Evolutionary conservation across 495 filamentous ascomycete genomes (phyloP).

Genomic region (Jackrogersella multiformis): DNA sequence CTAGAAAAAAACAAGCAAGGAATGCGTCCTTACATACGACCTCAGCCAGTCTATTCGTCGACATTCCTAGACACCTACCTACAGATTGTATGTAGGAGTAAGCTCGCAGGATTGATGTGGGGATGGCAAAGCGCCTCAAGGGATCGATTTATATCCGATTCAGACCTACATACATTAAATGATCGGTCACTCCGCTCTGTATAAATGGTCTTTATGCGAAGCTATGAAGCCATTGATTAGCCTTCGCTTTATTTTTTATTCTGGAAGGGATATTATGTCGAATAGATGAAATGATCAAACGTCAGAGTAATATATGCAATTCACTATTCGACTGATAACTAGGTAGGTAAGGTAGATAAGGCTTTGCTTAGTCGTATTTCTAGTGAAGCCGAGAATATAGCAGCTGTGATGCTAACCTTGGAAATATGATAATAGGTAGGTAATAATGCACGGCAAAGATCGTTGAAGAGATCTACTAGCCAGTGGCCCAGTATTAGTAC

Average conservation of each 20-base stretch:
- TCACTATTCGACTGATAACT: not conserved
- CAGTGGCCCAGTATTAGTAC: too few species aligned
- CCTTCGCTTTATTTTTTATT: not conserved
- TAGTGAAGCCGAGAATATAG: not conserved
- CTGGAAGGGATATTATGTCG: not conserved
- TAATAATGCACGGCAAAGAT: too few species aligned
- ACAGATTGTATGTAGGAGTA: not conserved
- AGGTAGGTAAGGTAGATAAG: not conserved
- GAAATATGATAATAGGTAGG: too few species aligned
- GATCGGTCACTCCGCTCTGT: not conserved
- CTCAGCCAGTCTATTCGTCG: too few species aligned
- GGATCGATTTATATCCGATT: not conserved
- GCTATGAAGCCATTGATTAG: not conserved
- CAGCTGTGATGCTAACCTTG: too few species aligned
- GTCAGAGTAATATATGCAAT: not conserved
- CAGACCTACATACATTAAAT: not conserved
- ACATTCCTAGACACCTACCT: constrained; percentile 1
- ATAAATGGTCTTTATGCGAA: not conserved
- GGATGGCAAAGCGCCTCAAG: not conserved
- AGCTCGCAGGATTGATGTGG: not conserved
- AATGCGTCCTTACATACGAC: too few species aligned
- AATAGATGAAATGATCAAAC: not conserved
- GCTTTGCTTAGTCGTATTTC: not conserved
- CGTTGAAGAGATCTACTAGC: too few species aligned
- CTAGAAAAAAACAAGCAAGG: too few species aligned